A percentile compares a stretch with the other conserved stretches of the same genome.
Evolutionary conservation across 352 stramenopile species (phyloP).

Genomic region (Globisporangium recalcitrans): DNA sequence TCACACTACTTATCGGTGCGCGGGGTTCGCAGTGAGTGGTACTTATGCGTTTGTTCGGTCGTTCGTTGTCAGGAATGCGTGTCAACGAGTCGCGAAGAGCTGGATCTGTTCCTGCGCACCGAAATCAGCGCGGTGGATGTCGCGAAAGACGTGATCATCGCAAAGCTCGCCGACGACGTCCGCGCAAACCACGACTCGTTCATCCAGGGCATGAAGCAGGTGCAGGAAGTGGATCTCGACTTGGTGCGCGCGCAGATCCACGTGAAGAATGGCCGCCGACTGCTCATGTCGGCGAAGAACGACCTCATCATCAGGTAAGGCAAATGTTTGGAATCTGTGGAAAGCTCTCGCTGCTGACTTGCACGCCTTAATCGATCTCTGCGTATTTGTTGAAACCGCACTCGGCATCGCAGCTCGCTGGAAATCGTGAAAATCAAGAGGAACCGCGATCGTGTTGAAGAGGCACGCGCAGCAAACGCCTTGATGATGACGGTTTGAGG

Average conservation of each 20-base stretch:
- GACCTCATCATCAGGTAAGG: slow-evolving; percentile 63
- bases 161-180: slow-evolving; percentile 78
- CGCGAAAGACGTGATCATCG: slow-evolving; percentile 68
- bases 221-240: slow-evolving; percentile 85
- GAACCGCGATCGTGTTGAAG: slow-evolving; percentile 71
- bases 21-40: neutral
- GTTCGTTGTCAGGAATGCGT: slow-evolving; percentile 48
- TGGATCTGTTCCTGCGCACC: slow-evolving; percentile 68
- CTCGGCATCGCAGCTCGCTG: slow-evolving; percentile 35
- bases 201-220: slow-evolving; percentile 84
- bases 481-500: neutral
- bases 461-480: slow-evolving; percentile 28
- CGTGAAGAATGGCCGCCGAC: slow-evolving; percentile 77
- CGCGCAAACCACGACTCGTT: slow-evolving; percentile 72
- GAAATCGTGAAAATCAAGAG: slow-evolving; percentile 82
- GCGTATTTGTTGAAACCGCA: neutral
- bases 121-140: slow-evolving; percentile 83
- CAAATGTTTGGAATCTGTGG: neutral
- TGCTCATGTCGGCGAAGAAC: slow-evolving; percentile 64
- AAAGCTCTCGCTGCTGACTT: neutral
- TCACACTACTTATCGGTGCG: neutral
- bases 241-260: slow-evolving; percentile 82
- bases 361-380: neutral
- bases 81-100: slow-evolving; percentile 33
- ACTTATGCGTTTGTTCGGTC: neutral